Base-by-base conservation (phyloP, 2,329 filamentous ascomycete species). In the Claviceps sp. region DNA sequence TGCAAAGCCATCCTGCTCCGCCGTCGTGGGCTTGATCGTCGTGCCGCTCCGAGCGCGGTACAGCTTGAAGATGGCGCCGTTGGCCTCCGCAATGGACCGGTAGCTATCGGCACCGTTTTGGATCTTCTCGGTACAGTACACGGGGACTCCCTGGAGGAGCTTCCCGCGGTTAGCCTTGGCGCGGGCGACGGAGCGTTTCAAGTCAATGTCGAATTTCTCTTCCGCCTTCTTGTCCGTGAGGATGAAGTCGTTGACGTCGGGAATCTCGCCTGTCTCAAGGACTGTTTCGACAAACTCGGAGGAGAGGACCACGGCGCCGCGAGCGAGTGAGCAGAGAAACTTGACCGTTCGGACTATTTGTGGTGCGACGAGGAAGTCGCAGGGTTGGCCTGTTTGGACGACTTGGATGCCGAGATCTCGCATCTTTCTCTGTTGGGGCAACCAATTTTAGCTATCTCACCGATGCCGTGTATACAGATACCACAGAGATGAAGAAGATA, bases 341-440 rank as follows among this genome's bases (percentile, higher is more conserved):
- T 98, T 98, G 64, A 88, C 82, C 0, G 93, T 98, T 40, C 93
- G 85, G 37, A 96, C 80, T 55, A 97, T 81, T 43, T 82, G 79
- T 1, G 91, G 93, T 3, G 91, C 91, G 37, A 88, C 89, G 11
- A 98, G 78, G 64, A 95, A 87, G 60, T 91, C 87, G 64, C 88
- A 93, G 45, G 80, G 77, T 47, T 79, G 78, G 26, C 82, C 81
- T 62, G 95, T 86, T 59, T 84, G 77, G 4, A 88, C 85, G 22
- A 95, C 79, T 58, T 82, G 76, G 52, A 98, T 86, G 7, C 93
- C 93, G 38, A 97, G 71, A 46, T 85, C 81, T 55, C 90, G 85
- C 52, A 98, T 75, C 69, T 85, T 85, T 70, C 77, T 83, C 88
- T 94, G 60, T 55, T 4, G 16, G 41, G 37, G 8, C n/a, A 9